phyloP scores from a whole-genome alignment of 2,329 filamentous ascomycete genomes.

The Helotiales sp. region DNA sequence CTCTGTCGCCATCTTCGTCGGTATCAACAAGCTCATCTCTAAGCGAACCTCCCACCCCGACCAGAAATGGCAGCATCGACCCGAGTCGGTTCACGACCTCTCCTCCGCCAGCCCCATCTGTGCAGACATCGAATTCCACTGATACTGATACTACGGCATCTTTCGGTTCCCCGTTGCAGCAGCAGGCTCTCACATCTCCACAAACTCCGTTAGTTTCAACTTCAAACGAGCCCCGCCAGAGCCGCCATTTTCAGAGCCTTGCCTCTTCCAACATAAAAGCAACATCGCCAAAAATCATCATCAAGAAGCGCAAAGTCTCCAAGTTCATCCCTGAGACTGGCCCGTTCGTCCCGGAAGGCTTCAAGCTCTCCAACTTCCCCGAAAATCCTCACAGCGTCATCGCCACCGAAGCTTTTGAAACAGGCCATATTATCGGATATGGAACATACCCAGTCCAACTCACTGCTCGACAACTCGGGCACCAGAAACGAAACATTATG shows the following conservation, averaged over 20 bases:
- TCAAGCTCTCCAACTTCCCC: not conserved
- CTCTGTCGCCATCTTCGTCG: not conserved
- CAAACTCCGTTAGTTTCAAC: not conserved
- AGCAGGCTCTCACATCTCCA: not conserved
- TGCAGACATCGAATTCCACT: not conserved
- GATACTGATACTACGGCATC: not conserved
- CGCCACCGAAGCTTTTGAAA: not conserved
- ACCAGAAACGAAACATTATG: not conserved
- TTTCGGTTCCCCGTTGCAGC: not conserved
- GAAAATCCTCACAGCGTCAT: not conserved
- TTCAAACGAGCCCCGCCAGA: not conserved
- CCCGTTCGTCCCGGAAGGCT: not conserved
- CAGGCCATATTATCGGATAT: not conserved
- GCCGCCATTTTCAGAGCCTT: too few relatives aligned
- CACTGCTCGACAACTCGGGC: not conserved
- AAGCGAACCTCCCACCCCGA: not conserved
- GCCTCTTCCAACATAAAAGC: not conserved
- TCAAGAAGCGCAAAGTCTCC: not conserved
- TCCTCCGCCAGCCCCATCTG: not conserved
- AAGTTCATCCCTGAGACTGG: not conserved
- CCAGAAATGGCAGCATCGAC: not conserved
- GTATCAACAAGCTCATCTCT: not conserved
- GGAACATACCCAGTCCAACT: not conserved
- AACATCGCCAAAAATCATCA: too few relatives aligned
- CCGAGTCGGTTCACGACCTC: not conserved